Percentiles rank a stretch among this genome's conserved stretches.
Conservation (phyloP, 441 rosid genomes). For the Gossypium lobatum region DNA sequence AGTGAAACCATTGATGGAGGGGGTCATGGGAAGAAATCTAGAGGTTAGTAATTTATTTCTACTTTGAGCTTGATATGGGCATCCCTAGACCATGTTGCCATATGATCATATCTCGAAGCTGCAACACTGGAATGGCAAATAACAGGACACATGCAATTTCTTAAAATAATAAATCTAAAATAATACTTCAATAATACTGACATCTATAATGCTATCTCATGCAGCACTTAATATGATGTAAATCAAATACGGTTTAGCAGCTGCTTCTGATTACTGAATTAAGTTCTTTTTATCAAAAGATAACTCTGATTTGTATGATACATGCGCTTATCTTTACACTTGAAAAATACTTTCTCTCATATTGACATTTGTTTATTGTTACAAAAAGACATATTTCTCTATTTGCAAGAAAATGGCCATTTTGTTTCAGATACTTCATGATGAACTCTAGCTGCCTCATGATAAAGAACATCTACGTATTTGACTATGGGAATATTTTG, state of each 20-base stretch:
- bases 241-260: neutral
- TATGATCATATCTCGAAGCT: neutral
- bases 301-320: neutral
- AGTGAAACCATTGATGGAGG: conserved; percentile 39
- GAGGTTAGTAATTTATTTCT: conserved; percentile 39
- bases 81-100: neutral
- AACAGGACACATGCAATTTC: neutral
- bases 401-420: neutral
- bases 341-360: neutral
- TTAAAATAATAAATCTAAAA: no score
- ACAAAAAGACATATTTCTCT: neutral
- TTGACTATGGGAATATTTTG: neutral
- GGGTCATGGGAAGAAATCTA: conserved; percentile 36
- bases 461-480: neutral
- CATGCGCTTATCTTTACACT: neutral
- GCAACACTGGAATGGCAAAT: no score
- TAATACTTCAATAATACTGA: neutral
- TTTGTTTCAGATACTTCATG: neutral
- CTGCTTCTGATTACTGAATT: neutral
- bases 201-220: neutral
- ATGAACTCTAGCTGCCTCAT: neutral
- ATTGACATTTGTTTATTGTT: neutral
- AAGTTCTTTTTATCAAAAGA: conserved; percentile 1
- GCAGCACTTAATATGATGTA: neutral
- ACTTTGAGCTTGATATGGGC: neutral